Conservation (phyloP, 768 basidiomycete genomes). For the Saitozyma sp. region DNA sequence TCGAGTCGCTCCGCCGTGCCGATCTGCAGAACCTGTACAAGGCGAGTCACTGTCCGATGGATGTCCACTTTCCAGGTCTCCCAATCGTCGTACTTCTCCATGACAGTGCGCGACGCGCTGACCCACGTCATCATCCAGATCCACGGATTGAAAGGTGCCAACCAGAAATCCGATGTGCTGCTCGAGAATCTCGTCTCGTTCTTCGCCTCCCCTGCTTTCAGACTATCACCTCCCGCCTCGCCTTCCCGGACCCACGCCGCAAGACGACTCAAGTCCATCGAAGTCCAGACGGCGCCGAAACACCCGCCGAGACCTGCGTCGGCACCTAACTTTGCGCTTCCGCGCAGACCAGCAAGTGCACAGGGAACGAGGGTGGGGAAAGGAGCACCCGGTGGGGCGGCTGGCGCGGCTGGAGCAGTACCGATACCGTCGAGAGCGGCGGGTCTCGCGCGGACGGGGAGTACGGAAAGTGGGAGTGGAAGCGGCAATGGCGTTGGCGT, state of each 20-base stretch:
- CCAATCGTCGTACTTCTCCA: not conserved
- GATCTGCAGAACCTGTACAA: slow-evolving; percentile 43
- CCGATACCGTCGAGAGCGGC: too few relatives aligned
- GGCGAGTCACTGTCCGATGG: slow-evolving; percentile 17
- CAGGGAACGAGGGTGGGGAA: too few relatives aligned
- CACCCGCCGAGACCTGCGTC: not conserved
- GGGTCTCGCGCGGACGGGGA: too few relatives aligned
- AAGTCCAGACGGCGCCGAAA: slow-evolving; percentile 1
- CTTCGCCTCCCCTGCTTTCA: slow-evolving; percentile 30
- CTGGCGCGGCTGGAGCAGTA: too few relatives aligned
- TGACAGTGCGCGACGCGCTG: not conserved
- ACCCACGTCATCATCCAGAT: slow-evolving; percentile 20
- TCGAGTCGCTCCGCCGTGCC: slow-evolving; percentile 31
- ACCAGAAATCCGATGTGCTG: slow-evolving; percentile 28
- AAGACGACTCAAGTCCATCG: slow-evolving; percentile 7
- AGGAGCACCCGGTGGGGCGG: too few relatives aligned
- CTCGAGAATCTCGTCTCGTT: slow-evolving; percentile 28
- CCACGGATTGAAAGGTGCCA: slow-evolving; percentile 43
- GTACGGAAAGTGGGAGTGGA: too few relatives aligned
- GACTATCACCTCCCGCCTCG: not conserved
- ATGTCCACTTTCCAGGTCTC: not conserved
- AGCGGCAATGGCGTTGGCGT: too few relatives aligned
- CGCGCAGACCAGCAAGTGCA: too few relatives aligned
- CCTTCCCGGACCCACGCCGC: not conserved
- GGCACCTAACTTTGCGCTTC: too few relatives aligned